Percentiles rank a stretch among this genome's conserved stretches.
Evolutionary conservation across 1,284 basidiomycete genomes (phyloP).

Genomic region (Puccinia triticina): DNA sequence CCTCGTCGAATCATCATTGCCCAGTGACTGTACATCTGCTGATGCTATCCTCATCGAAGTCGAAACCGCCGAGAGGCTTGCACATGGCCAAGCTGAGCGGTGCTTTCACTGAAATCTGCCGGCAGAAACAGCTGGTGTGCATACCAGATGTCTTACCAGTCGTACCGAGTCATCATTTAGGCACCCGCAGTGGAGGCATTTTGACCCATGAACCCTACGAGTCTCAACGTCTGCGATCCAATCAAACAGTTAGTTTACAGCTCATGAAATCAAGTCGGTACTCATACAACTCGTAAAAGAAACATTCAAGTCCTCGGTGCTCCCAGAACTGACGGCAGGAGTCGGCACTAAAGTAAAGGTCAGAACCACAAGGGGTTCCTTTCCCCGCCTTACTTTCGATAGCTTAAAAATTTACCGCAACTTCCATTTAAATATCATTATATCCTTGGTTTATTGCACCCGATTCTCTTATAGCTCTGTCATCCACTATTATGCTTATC

Average conservation of each 20-base stretch:
- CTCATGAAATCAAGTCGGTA: neutral
- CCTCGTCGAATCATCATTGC: neutral
- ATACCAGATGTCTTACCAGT: neutral
- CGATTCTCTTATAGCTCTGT: neutral
- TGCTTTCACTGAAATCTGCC: neutral
- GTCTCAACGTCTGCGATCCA: neutral
- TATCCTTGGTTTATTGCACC: neutral
- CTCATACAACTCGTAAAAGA: neutral
- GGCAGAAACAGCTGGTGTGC: neutral
- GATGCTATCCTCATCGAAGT: neutral
- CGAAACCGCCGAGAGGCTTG: neutral
- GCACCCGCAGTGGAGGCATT: neutral
- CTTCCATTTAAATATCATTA: neutral
- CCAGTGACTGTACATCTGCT: neutral
- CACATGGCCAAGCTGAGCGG: neutral
- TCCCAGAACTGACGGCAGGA: neutral
- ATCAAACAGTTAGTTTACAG: slow-evolving; percentile 5
- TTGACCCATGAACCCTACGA: neutral
- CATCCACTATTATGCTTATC: neutral
- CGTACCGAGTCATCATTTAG: neutral
- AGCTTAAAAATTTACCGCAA: neutral
- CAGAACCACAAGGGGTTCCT: neutral
- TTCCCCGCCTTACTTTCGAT: neutral
- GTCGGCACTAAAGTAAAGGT: neutral
- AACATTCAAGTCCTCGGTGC: neutral